Conservation (phyloP, 345 rosid genomes). For the Pistacia atlantica region DNA sequence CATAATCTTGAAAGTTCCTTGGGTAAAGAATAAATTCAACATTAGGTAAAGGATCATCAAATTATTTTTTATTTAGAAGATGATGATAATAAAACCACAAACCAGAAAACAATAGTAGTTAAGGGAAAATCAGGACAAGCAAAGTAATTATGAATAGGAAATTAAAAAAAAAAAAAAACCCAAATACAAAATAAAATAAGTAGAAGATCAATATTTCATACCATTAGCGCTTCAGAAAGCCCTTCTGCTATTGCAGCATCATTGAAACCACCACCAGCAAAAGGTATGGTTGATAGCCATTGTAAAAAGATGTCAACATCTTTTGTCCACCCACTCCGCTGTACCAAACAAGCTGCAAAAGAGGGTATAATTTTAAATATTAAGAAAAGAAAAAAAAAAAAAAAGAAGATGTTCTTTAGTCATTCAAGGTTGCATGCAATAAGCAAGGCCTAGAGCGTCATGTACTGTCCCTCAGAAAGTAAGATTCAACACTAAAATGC, state of each 20-base stretch:
- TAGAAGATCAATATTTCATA: constrained; percentile 27
- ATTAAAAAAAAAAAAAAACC: background rate
- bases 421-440: background rate
- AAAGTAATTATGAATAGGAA: background rate
- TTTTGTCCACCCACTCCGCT: constrained; percentile 94
- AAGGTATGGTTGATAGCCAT: constrained; percentile 77
- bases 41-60: background rate
- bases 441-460: background rate
- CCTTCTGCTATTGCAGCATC: constrained; percentile 99
- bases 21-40: background rate
- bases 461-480: background rate
- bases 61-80: background rate
- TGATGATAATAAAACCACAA: background rate
- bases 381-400: background rate
- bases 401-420: background rate
- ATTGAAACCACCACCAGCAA: constrained; percentile 90
- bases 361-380: background rate
- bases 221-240: constrained; percentile 96
- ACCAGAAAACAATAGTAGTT: background rate
- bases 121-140: constrained; percentile 9
- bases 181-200: constrained; percentile 5
- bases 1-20: background rate
- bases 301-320: constrained; percentile 77
- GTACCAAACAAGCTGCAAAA: constrained; percentile 82
- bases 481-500: constrained; percentile 7